A percentile compares a stretch with the other conserved stretches of the same genome.
Conservation (phyloP, 225 moss, liverwort and hornwort species). For the Ulota crispa region DNA sequence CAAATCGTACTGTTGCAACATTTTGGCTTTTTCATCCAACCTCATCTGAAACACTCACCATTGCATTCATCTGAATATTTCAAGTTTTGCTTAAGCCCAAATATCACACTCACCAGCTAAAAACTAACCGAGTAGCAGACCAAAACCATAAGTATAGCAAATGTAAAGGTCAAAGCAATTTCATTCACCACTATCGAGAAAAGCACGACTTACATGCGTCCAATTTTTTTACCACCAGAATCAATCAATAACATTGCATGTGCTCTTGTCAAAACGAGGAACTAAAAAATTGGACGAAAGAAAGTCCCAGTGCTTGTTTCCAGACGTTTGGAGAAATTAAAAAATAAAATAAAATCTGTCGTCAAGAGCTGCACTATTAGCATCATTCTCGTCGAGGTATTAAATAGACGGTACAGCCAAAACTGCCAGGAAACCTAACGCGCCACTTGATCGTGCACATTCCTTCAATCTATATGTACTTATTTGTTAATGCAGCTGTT, state of each 20-base stretch:
- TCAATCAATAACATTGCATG: too few relatives aligned
- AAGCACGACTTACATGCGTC: too few relatives aligned
- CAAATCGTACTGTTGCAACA: not conserved
- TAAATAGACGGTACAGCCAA: not conserved
- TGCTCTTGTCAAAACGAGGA: too few relatives aligned
- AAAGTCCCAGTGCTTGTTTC: too few relatives aligned
- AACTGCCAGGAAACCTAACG: too few relatives aligned
- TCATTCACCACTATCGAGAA: too few relatives aligned
- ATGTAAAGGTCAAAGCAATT: not conserved
- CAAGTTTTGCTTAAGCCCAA: not conserved
- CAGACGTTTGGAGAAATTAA: not conserved
- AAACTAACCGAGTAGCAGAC: not conserved
- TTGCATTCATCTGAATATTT: not conserved
- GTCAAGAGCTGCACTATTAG: not conserved
- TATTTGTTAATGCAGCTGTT: too few relatives aligned
- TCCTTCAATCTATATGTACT: too few relatives aligned
- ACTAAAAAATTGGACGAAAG: too few relatives aligned
- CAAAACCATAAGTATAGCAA: slow-evolving; percentile 7
- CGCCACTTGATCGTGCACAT: too few relatives aligned
- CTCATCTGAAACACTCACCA: not conserved
- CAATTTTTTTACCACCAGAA: too few relatives aligned
- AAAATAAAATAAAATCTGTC: not conserved
- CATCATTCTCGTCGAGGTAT: not conserved
- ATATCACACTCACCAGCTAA: not conserved
- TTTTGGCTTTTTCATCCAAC: not conserved